Base-by-base conservation (phyloP, 768 basidiomycete genomes). In the Floccularia luteovirens region DNA sequence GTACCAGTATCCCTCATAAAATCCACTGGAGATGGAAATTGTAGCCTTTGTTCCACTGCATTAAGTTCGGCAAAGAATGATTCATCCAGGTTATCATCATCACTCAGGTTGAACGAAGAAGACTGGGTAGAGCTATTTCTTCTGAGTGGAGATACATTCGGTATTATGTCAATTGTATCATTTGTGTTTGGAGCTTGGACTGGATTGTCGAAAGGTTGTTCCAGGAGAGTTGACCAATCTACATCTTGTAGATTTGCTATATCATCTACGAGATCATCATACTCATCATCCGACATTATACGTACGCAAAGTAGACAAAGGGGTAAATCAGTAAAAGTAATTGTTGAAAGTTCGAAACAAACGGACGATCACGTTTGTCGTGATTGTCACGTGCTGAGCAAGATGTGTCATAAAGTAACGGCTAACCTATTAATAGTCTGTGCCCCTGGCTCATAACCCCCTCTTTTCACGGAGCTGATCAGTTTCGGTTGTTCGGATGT, bases 191-290 rank as follows among this genome's bases (percentile, higher is more conserved):
- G n/a, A n/a, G n/a, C n/a, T n/a, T 17, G 32, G 7, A 17, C 8
- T 14, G 32, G 32, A 17, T 34, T 34, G 8, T 34, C 32, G 32
- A 43, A 30, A 6, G 55, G 49, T 21, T 39, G 44, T 22, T 56
- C 48, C 2, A 70, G 55, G 11, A 74, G 31, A 11, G 48, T 42
- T 4, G 59, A 58, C 70, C 72, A 74, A 48, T 74, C 63, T 20
- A 75, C 63, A 43, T 69, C 73, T 45, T 70, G 64, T 16, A 77
- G 32, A 12, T 66, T 68, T 3, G 67, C 67, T 42, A 79, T 74
- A 17, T 72, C 69, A 49, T 81, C 79, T 0, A 68, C 69, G 23
- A 77, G 42, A 38, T 56, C 48, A 47, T 75, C 74, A 42, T 72
- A 83, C 40, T 77, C 70, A 49, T 81, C 75, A 40, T 63, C 62